Base-by-base conservation (phyloP, 441 rosid species). In the Oxalis stricta region DNA sequence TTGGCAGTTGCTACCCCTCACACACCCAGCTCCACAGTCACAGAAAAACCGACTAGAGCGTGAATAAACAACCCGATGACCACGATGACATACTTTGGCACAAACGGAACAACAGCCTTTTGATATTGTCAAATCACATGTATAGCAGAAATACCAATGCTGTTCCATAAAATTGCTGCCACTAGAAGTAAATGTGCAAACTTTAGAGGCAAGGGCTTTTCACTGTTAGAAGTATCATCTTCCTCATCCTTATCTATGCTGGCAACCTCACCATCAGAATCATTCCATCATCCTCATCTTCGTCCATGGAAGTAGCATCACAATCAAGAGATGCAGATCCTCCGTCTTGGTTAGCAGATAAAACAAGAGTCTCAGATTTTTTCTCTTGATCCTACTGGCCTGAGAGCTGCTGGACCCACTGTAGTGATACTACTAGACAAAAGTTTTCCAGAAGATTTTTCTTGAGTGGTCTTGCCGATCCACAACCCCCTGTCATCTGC, bases 21-120 rank as follows among this genome's bases (percentile, higher is more conserved):
- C 98, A 68, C 99, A 96, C 47, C 98, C 99, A 12, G 98, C 99
- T 72, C 99, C 99, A 63, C 99, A 94, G 69, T 94, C 99, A 22
- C 99, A 89, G 62, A 94, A 94, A 61, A 94, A 94, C 5, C 99
- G 79, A 73, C 99, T 94, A 13, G 84, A 79, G 41, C 99, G 82
- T 61, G 99, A 94, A 68, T 94, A 94, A 55, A 89, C 99, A 59
- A 94, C 99, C 61, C 94, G 98, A 53, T 94, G 99, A 49, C 97
- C 99, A 20, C 87, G 83, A 71, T 94, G 99, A 66, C 99, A 94
- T 60, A 94, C 98, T 77, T 86, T 94, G 58, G 99, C 98, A 36
- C 99, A 94, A 12, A 89, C 85, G 56, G 99, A 94, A 65, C 99
- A 94, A 63, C 99, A 94, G 41, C 99, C 99, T 71, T 94, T 94